Evolutionary conservation across 2,329 filamentous ascomycete species (phyloP).

Genomic region (Arachnomyces sp.): DNA sequence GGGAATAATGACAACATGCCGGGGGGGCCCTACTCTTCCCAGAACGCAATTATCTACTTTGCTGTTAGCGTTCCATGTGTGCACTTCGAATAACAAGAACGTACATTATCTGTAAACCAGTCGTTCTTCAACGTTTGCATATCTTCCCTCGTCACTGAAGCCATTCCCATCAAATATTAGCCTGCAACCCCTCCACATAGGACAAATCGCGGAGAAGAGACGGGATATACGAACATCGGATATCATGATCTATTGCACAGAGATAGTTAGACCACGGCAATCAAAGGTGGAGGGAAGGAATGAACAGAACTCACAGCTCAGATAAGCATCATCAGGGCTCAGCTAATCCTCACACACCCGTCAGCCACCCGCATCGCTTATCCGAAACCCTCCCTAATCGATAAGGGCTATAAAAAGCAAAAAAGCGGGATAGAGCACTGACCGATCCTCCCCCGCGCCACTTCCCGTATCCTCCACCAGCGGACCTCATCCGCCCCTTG

Average conservation of each 20-base stretch:
- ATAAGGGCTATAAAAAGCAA: constrained; percentile 2
- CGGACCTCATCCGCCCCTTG: constrained; percentile 5
- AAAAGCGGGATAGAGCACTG: constrained; percentile 11
- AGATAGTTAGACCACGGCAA: constrained; percentile 15
- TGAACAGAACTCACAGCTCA: constrained; percentile 54
- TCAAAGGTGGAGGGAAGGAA: background rate
- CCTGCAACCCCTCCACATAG: constrained; percentile 5
- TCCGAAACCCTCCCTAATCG: constrained; percentile 10
- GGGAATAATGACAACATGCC: constrained; percentile 7
- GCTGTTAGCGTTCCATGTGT: constrained; percentile 14
- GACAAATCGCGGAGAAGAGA: background rate
- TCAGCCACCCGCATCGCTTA: constrained; percentile 7
- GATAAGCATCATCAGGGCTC: constrained; percentile 58
- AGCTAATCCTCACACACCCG: constrained; percentile 28
- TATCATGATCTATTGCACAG: constrained; percentile 49
- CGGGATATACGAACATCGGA: constrained; percentile 47
- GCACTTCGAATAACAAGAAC: constrained; percentile 18
- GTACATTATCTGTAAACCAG: constrained; percentile 93
- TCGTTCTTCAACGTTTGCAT: constrained; percentile 80
- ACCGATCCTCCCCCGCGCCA: constrained; percentile 8
- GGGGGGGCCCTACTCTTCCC: constrained; percentile 67
- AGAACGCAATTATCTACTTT: constrained; percentile 80
- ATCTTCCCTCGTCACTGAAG: constrained; percentile 75
- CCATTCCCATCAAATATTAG: constrained; percentile 18
- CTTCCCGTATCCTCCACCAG: background rate